These are phyloP conservation scores for Secale cereale DNA, from an alignment of 176 grass and related monocot genomes.

Conservation along the genomic window DNA sequence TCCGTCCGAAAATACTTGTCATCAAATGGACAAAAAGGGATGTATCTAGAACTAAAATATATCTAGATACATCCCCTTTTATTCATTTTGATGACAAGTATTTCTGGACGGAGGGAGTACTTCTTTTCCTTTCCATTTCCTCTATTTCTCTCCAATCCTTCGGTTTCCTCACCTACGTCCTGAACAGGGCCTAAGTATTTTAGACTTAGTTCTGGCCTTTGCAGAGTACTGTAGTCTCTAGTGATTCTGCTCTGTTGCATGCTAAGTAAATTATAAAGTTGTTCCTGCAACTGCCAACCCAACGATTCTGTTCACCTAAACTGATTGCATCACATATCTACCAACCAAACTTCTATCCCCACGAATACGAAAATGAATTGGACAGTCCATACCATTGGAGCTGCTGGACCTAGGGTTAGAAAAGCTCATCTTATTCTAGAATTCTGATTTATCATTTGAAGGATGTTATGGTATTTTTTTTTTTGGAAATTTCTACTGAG, in stretches of 20 bases:
- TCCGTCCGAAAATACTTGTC: too few relatives aligned
- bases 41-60: too few relatives aligned
- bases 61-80: too few relatives aligned
- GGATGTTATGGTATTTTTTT: neutral
- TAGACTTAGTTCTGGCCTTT: neutral
- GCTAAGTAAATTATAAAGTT: neutral
- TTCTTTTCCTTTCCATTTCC: too few relatives aligned
- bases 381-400: neutral
- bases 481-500: neutral
- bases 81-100: too few relatives aligned
- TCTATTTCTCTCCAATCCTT: too few relatives aligned
- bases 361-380: neutral
- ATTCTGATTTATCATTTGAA: constrained; percentile 1
- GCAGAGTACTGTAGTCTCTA: neutral
- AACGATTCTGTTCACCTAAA: neutral
- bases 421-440: neutral
- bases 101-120: too few relatives aligned
- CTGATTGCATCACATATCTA: constrained; percentile 4
- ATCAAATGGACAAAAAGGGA: too few relatives aligned
- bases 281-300: neutral
- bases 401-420: neutral
- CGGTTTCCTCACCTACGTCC: too few relatives aligned
- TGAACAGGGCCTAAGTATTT: too few relatives aligned
- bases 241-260: neutral
- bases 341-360: neutral